phyloP scores from a whole-genome alignment of 2,329 filamentous ascomycete species.

The Pseudogymnoascus sp. region DNA sequence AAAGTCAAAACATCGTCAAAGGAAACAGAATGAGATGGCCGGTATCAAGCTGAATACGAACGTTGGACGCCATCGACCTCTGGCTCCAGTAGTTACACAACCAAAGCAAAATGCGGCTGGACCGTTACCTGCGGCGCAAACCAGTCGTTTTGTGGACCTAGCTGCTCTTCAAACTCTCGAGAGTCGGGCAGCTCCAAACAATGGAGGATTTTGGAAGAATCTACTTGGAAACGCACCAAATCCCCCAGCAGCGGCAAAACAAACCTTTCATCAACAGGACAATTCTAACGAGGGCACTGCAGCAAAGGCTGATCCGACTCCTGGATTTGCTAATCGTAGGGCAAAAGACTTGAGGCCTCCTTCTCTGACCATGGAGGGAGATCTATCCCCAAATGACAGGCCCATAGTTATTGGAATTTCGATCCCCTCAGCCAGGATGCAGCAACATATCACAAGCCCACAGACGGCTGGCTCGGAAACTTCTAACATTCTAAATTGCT shows the following conservation, averaged over 20 bases:
- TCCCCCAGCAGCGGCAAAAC: background rate
- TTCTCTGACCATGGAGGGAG: constrained; percentile 24
- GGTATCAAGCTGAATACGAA: constrained; percentile 64
- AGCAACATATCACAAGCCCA: constrained; percentile 42
- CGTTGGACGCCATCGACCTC: constrained; percentile 43
- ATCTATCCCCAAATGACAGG: constrained; percentile 60
- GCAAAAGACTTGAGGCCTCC: background rate
- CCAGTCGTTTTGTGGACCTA: constrained; percentile 39
- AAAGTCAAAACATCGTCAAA: constrained; percentile 54
- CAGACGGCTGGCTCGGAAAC: constrained; percentile 31
- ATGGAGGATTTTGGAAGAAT: constrained; percentile 24
- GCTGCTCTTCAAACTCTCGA: constrained; percentile 52
- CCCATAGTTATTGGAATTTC: constrained; percentile 67
- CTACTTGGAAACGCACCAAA: background rate
- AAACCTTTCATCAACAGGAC: background rate
- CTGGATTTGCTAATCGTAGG: constrained; percentile 1
- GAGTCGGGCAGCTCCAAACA: constrained; percentile 17
- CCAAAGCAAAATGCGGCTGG: constrained; percentile 13
- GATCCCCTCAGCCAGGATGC: constrained; percentile 46
- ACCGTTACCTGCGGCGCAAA: constrained; percentile 14
- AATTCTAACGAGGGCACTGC: background rate
- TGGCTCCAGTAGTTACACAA: constrained; percentile 37
- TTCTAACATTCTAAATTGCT: constrained; percentile 20
- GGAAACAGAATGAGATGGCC: constrained; percentile 50
- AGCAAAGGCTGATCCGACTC: background rate